Evolutionary conservation across 139 green algal species (phyloP).

Genomic region (Eudorina sp.): DNA sequence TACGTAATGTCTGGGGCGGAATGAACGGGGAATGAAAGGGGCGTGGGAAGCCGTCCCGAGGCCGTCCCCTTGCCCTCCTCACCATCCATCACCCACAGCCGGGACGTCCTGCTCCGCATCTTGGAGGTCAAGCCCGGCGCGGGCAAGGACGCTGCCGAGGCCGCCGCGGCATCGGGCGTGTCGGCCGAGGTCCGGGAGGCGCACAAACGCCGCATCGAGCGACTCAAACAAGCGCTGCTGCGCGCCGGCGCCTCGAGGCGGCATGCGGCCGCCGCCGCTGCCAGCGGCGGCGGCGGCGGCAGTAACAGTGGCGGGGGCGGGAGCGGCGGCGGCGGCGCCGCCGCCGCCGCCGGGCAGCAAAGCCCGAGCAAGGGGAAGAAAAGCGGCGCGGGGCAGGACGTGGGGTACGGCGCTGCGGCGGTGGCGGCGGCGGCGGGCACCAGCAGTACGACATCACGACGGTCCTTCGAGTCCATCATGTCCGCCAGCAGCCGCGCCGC

Average conservation of each 20-base stretch:
- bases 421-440: neutral
- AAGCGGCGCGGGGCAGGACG: neutral
- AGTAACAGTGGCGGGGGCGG: neutral
- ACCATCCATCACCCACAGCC: neutral
- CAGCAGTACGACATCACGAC: neutral
- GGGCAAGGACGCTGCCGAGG: neutral
- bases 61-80: neutral
- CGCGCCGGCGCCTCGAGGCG: no score
- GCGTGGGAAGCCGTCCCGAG: neutral
- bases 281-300: neutral
- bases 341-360: neutral
- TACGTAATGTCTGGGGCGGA: neutral
- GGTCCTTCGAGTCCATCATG: neutral
- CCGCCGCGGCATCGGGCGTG: no score
- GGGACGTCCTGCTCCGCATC: slow-evolving; percentile 13
- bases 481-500: neutral
- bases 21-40: no score
- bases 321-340: neutral
- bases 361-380: neutral
- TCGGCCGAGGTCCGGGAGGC: neutral
- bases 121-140: neutral
- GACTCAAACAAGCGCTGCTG: neutral
- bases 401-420: neutral
- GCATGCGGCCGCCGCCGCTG: neutral
- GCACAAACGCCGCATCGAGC: slow-evolving; percentile 1